A percentile compares a stretch with the other conserved stretches of the same genome.
Evolutionary conservation across 441 rosid genomes (phyloP).

Genomic region (Pelargonium citronellum): DNA sequence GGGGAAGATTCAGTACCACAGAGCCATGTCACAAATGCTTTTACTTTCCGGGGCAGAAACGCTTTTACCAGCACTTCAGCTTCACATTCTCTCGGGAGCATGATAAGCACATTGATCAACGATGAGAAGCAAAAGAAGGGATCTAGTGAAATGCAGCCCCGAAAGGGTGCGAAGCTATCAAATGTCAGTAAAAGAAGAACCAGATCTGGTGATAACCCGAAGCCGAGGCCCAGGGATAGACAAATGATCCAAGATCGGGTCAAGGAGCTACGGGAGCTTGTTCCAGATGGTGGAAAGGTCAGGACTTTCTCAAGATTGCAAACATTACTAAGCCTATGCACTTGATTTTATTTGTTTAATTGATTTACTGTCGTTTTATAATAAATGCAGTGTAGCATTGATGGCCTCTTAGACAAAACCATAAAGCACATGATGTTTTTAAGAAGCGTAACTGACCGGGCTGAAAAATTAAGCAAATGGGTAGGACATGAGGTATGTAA

Average conservation of each 20-base stretch:
- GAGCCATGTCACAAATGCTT: constrained; percentile 21
- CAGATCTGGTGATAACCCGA: constrained; percentile 39
- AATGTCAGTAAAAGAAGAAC: constrained; percentile 36
- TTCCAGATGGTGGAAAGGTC: constrained; percentile 58
- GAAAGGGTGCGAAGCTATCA: constrained; percentile 29
- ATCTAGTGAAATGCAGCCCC: constrained; percentile 2
- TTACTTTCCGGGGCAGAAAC: constrained; percentile 8
- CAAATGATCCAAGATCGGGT: constrained; percentile 67
- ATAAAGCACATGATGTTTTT: constrained; percentile 51
- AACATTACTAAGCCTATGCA: no score
- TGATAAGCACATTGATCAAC: constrained; percentile 19
- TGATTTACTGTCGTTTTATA: constrained; percentile 7
- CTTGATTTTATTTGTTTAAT: neutral
- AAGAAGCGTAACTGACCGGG: constrained; percentile 44
- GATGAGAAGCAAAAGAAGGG: constrained; percentile 22
- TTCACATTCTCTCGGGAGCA: constrained; percentile 26
- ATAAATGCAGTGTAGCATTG: constrained; percentile 60
- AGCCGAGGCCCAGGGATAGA: constrained; percentile 63
- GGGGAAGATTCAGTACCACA: constrained; percentile 20
- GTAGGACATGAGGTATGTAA: constrained; percentile 38
- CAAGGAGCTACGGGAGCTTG: constrained; percentile 56
- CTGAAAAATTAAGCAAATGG: constrained; percentile 43
- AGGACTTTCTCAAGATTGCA: constrained; percentile 9
- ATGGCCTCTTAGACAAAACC: constrained; percentile 51
- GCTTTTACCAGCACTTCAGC: constrained; percentile 11